Base-by-base conservation (phyloP, 2,329 filamentous ascomycete species). In the Pyricularia pennisetigena region DNA sequence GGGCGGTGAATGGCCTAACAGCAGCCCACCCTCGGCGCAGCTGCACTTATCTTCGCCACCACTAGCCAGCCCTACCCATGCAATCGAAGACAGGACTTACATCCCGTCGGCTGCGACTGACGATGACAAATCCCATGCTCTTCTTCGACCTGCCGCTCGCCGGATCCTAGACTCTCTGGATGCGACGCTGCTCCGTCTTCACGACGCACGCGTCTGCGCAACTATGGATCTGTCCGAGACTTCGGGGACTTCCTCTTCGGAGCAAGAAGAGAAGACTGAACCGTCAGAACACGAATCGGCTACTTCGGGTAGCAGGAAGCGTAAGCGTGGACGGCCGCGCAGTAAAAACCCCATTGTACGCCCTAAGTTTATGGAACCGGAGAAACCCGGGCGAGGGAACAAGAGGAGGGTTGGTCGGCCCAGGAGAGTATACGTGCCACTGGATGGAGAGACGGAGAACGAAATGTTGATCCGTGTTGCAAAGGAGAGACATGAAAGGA, bases 161-260 rank as follows among this genome's bases (percentile, higher is more conserved):
- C 89, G 92, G 71, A 84, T 94, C 20, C 81, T 97, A 9, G 78
- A 82, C 1, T 86, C 87, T 49, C 75, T 97, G 1, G 92, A 97
- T 72, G 77, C 81, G 5, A 82, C 94, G 0, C 83, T 97, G 6
- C 81, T 83, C 32, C 86, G 88, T 3, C 81, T 98, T 16, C 92
- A 94, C 74, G 86, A 88, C 69, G 83, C 86, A 0, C 85, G 89
- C 54, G 79, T 85, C 62, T 83, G 87, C 2, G 85, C 84, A 67
- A 71, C 79, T 23, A 73, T 72, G 24, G 71, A 72, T 30, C 74
- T 74, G 2, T 71, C 70, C 6, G 72, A 71, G 24, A 69, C 71
- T n/a, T 72, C 71, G 20, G 69, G 68, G 62, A 67, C 66, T 29
- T 77, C 75, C 29, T 79, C 79, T 6, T 77, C 78, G 54, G 30